Base-by-base conservation (phyloP, 169 alveolate species). In the Plasmodium ovale region DNA sequence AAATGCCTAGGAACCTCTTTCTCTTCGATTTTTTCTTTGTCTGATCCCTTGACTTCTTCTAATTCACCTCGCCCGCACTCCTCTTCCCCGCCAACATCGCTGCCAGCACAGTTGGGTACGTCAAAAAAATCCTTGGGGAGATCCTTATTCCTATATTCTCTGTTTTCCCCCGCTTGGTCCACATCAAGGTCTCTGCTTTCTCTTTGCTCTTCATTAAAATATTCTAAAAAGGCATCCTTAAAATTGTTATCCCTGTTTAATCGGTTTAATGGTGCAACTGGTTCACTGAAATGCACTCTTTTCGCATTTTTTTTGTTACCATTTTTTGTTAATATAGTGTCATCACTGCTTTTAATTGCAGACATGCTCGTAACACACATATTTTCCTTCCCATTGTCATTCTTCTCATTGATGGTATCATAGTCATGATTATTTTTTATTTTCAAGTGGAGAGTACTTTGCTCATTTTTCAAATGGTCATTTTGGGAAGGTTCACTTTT, bases 241-340 rank as follows among this genome's bases (percentile, higher is more conserved):
- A 74, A 47, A 64, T 74, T 64, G 37, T 59, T 59, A 53, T 74
- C 53, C 44, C 60, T 74, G 42, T 74, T 74, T 60, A 74, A 4
- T 51, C 70, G 58, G 37, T 74, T 74, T 60, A 74, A 3, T 16
- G 88, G 88, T 25, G 88, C 73, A 23, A 6, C 25, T 9, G 88
- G 88, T 44, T 74, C 88, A 19, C 25, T 29, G 53, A 42, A 60
- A 12, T 7, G 47, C 4, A 42, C 88, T 67, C 25, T 62, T 59
- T 44, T 74, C 16, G 16, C 2, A 21, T 7, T 47, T 69, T 23
- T 21, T 19, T 7, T 69, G 7, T 23, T 14, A 19, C 49, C 6
- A 14, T 1, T 42, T 19, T 47, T 69, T 69, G 39, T 27, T 25
- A 2, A 5, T 2, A 6, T 6, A 51, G n/a, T 6, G 2, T 69